These are phyloP conservation scores for Pterocarpus macrocarpus DNA, from an alignment of 306 rosid genomes.

Conservation along the genomic window DNA sequence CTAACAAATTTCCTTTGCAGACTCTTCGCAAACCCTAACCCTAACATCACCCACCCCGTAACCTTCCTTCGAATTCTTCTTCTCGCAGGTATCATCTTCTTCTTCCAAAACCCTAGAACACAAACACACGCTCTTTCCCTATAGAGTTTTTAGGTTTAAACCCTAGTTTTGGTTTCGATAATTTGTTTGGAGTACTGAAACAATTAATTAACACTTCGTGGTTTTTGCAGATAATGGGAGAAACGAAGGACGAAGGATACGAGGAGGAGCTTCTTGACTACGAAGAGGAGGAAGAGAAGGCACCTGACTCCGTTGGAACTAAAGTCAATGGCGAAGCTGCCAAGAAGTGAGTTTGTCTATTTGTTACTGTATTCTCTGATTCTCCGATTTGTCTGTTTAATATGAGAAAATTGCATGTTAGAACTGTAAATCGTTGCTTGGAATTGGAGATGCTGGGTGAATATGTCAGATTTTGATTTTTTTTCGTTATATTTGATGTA, in stretches of 20 bases:
- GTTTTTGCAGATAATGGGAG: constrained; percentile 70
- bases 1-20: constrained; percentile 83
- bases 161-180: constrained; percentile 38
- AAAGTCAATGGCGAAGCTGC: constrained; percentile 82
- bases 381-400: neutral
- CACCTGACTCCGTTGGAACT: constrained; percentile 71
- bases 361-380: neutral
- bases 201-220: neutral
- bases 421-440: neutral
- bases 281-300: constrained; percentile 86
- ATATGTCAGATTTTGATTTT: neutral
- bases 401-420: neutral
- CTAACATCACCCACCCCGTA: neutral
- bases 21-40: constrained; percentile 54
- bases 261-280: constrained; percentile 90
- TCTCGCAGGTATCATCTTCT: constrained; percentile 49
- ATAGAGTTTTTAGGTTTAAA: constrained; percentile 16
- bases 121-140: neutral
- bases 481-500: neutral
- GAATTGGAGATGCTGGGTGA: neutral
- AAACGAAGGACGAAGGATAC: constrained; percentile 78
- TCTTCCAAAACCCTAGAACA: constrained; percentile 45
- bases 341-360: constrained; percentile 62
- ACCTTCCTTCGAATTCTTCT: constrained; percentile 18
- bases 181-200: neutral